phyloP scores from a whole-genome alignment of 2,329 filamentous ascomycete genomes.

The Penicillium sp. region DNA sequence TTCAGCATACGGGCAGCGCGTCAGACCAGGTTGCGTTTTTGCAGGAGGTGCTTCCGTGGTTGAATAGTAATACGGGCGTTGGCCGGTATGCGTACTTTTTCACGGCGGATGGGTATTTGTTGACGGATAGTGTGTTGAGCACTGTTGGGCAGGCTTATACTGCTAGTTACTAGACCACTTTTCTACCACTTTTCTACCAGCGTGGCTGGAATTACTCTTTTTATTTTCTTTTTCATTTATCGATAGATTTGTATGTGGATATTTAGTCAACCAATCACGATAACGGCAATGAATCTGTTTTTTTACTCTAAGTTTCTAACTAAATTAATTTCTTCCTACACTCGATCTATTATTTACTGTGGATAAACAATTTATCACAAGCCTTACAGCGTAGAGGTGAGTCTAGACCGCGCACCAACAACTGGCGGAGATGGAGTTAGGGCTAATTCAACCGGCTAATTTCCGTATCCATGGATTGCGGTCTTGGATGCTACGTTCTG shows the following conservation, averaged over 20 bases:
- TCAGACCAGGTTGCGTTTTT: conserved; percentile 33
- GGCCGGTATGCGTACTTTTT: conserved; percentile 43
- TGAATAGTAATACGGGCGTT: conserved; percentile 36
- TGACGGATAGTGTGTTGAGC: conserved; percentile 25
- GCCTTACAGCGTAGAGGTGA: too few species aligned
- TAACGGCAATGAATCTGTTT: too few species aligned
- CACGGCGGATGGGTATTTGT: conserved; percentile 30
- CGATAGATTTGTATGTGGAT: too few species aligned
- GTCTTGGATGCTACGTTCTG: not conserved
- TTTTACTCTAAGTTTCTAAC: too few species aligned
- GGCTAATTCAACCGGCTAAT: too few species aligned
- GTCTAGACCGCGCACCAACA: too few species aligned
- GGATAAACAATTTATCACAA: too few species aligned
- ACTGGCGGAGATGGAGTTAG: too few species aligned
- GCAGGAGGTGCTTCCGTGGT: conserved; percentile 33
- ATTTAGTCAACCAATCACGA: too few species aligned
- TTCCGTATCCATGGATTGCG: not conserved
- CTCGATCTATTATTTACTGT: too few species aligned
- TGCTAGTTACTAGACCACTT: conserved; percentile 4
- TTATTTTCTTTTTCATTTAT: not conserved
- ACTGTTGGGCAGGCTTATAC: conserved; percentile 28
- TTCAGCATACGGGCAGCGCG: conserved; percentile 29
- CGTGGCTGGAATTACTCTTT: not conserved
- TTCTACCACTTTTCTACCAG: too few species aligned
- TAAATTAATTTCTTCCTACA: too few species aligned